Evolutionary conservation across 495 filamentous ascomycete genomes (phyloP), one percentile per base, ranked within the genome.

Genomic region (Lasiosphaeris hirsuta): DNA sequence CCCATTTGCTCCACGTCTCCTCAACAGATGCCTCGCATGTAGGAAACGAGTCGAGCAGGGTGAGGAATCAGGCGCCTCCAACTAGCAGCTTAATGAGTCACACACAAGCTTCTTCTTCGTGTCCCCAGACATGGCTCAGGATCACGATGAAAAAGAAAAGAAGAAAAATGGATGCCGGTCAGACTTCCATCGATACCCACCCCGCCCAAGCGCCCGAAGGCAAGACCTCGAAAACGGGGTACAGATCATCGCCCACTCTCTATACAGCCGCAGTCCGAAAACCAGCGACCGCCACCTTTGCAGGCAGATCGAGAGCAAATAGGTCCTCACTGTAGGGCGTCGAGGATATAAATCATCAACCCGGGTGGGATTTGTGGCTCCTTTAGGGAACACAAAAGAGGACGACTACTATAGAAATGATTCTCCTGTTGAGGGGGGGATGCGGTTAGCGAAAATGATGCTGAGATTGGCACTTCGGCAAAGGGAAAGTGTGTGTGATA

Each of bases 261-360:
- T 30, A 30, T 30, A 49, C 45, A 49, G 45, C 19, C 30, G 13
- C 42, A 10, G 6, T 7, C 18, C 45, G 18, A 49, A 34, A 19
- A 18, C 23, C 23, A 18, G 15, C 42, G 42, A 45, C 45, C 45
- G 45, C 45, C 45, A 34, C 15, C 45, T 49, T 49, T 49, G 18
- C 45, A 49, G 45, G 15, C 45, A 49, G 45, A 49, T 49, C 45
- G 45, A 49, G 45, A 49, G 45, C 11, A 30, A 34, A 49, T 10
- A 10, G 45, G 18, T 30, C 10, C 45, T 49, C 45, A 49, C 45
- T 49, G 45, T 49, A 33, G 45, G 45, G 45, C 13, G 45, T 15
- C 30, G 45, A 49, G 45, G 45, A 49, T 49, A 49, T 49, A 3
- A 15, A 49, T 49, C 45, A 49, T 49, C 45, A 49, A 49, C 45